Evolutionary conservation across 306 rosid species (phyloP), one percentile per base, ranked within the genome.

Genomic region (Citrullus amarus): DNA sequence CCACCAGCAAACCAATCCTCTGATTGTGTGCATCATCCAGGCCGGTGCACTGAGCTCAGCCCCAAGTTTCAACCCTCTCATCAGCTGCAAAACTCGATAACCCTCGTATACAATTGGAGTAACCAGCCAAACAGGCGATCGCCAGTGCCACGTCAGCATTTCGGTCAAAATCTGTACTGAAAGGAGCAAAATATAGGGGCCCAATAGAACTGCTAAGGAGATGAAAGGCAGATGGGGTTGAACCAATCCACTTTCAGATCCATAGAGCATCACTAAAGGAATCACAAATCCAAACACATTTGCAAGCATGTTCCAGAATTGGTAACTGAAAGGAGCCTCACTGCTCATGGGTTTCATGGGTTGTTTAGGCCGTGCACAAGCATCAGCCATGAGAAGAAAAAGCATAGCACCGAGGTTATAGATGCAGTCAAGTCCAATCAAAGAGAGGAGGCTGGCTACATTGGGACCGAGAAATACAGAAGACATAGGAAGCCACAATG

Each of bases 331-430:
- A 54, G 98, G 98, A 77, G 97, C 88, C 84, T 90, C 83, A 85
- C 93, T 93, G 77, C 83, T 88, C 83, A 86, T 69, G 18, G 83
- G 78, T 77, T 88, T 85, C 16, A 73, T 78, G 39, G 93, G 80
- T 63, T 55, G 17, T 85, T 88, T 89, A 4, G 91, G 92, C 54
- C 89, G 87, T 8, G 94, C 91, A 79, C 92, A 86, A 20, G 93
- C 84, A 75, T 91, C 98, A 14, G 98, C 98, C 97, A 92, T 91
- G 84, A 93, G 98, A 79, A 93, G 97, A 77, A 90, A 93, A 81
- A 92, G 93, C 30, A 93, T 87, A n/a, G 94, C 98, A 0, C 97
- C 98, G 4, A 93, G 86, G 87, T 92, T 91, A 77, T 86, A 93
- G 79, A 93, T 86, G 87, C 91, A 93, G 82, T 93, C 98, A 9